Base-by-base conservation (phyloP, 2,329 filamentous ascomycete genomes). In the Aspergillus ibericus region DNA sequence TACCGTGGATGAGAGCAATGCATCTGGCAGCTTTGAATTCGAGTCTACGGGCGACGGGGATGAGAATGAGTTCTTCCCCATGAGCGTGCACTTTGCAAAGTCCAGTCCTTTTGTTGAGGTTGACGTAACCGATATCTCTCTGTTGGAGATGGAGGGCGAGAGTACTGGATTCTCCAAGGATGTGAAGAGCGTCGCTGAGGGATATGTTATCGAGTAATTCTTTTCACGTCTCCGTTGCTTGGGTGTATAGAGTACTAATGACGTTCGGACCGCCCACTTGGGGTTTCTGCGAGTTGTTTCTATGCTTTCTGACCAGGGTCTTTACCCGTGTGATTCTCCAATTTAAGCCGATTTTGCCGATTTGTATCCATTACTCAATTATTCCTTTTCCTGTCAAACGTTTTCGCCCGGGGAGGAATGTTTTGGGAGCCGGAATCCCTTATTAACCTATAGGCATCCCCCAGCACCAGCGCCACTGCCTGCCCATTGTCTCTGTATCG, bases 11-110 rank as follows among this genome's bases (percentile, higher is more conserved):
- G 88, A 92, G 52, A 88, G 88, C 58, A 96, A 95, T 73, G 79
- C 88, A 16, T 92, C 82, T 40, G 95, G 95, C 16, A 89, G 90
- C 48, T 98, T 99, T 70, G 95, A 99, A 75, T 98, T 99, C 66
- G 95, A 98, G 77, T 92, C 92, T 1, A 87, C 91, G 10, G 85
- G 87, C 56, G 91, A 93, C 66, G 86, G 87, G 56, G 91, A 93
- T 67, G 95, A 98, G 73, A 88, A 91, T 57, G 93, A 97, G 68
- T 98, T 98, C 81, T 99, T 99, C 87, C 95, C 95, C 1, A 98
- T 99, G 93, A 89, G 85, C 55, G 88, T 98, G 60, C 85, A 88
- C 55, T 99, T 99, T 78, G 88, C 86, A 63, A 97, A 96, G 83
- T 84, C 86, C 42, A 86, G 84, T 59, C 93, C 95, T 27, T 96